Conservation (phyloP, 2,329 filamentous ascomycete genomes). For the Neonectria coccinea region DNA sequence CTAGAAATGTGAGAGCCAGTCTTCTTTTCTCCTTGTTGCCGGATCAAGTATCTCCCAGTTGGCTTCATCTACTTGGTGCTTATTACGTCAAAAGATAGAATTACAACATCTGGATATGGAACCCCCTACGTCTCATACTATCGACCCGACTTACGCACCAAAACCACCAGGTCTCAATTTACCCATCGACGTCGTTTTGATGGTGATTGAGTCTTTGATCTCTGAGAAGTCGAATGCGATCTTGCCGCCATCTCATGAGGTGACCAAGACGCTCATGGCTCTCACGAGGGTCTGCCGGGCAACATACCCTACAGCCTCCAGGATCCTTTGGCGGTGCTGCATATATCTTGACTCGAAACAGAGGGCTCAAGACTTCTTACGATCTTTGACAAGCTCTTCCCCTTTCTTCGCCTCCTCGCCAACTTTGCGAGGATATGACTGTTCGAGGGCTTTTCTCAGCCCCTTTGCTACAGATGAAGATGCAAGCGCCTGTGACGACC, state of each 20-base stretch:
- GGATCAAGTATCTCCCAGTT: too few species aligned
- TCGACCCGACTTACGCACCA: background rate
- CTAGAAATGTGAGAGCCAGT: too few species aligned
- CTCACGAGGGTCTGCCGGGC: constrained; percentile 28
- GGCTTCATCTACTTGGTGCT: background rate
- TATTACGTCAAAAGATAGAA: background rate
- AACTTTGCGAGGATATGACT: too few species aligned
- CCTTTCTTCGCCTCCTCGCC: background rate
- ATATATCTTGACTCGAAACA: constrained; percentile 25
- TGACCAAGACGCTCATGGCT: constrained; percentile 25
- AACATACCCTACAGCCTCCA: constrained; percentile 9
- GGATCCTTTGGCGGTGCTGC: constrained; percentile 28
- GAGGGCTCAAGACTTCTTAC: constrained; percentile 11
- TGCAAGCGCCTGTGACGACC: background rate
- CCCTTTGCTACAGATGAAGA: background rate
- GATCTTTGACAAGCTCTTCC: background rate
- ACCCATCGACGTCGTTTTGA: constrained; percentile 29
- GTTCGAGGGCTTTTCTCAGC: background rate
- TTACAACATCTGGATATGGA: background rate
- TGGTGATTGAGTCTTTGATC: constrained; percentile 26
- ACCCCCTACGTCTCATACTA: background rate
- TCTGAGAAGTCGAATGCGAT: constrained; percentile 3
- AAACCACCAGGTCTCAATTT: background rate
- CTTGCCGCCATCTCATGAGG: constrained; percentile 11
- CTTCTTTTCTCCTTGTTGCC: too few species aligned